Conservation (phyloP, 73 alveolate species). For the Tetrahymena elliotti region DNA sequence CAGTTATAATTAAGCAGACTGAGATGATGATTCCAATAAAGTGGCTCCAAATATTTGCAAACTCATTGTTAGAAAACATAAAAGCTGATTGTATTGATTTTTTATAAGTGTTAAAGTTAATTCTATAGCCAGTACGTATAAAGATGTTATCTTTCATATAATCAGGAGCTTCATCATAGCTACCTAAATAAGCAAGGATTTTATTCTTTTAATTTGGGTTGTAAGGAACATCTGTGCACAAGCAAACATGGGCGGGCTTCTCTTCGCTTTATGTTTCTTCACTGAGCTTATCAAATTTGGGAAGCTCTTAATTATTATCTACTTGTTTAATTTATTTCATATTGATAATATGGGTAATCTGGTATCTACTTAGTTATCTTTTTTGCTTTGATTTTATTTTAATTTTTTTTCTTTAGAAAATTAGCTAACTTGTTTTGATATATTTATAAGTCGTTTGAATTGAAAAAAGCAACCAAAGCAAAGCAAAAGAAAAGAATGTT, state of each 20-base stretch:
- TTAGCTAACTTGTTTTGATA: too few species aligned
- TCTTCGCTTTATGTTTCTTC: neutral
- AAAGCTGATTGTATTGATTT: neutral
- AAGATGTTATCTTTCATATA: slow-evolving; percentile 60
- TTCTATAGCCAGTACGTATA: slow-evolving; percentile 72
- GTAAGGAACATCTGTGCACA: neutral
- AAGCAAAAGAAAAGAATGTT: too few species aligned
- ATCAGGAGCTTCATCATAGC: slow-evolving; percentile 17
- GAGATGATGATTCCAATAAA: neutral
- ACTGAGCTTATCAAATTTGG: neutral
- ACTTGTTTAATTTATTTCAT: neutral
- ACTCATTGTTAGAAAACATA: neutral
- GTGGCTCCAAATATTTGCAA: neutral
- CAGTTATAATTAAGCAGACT: neutral
- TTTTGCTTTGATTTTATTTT: neutral
- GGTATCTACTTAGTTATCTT: neutral
- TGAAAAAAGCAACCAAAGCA: too few species aligned
- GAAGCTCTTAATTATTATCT: neutral
- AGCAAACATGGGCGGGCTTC: neutral
- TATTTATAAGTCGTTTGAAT: neutral
- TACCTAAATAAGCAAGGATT: neutral
- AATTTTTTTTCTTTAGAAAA: neutral
- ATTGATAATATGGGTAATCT: too few species aligned
- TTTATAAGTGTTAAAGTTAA: slow-evolving; percentile 47
- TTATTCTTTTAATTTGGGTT: neutral